phyloP scores from a whole-genome alignment of 2,329 filamentous ascomycete genomes.

The Chrysoporthe austroafricana region DNA sequence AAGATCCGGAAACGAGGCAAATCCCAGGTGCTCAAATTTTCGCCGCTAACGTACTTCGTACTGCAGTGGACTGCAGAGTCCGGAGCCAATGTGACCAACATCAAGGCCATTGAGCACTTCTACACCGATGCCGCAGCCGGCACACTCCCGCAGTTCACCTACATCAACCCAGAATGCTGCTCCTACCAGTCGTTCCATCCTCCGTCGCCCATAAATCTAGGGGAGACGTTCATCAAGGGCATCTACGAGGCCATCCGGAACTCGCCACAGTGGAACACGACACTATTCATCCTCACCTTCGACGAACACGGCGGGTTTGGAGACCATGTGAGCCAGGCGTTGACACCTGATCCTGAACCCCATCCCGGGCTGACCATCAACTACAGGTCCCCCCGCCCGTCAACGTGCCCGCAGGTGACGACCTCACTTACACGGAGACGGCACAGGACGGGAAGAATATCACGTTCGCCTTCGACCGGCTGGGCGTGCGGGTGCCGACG shows the following conservation, averaged over 20 bases:
- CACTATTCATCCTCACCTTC: slow-evolving; percentile 51
- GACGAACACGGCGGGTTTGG: slow-evolving; percentile 53
- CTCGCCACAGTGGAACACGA: slow-evolving; percentile 50
- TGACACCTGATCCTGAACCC: not conserved
- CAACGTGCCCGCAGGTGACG: slow-evolving; percentile 43
- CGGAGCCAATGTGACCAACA: slow-evolving; percentile 21
- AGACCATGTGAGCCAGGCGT: slow-evolving; percentile 41
- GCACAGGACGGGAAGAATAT: slow-evolving; percentile 41
- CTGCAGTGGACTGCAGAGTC: slow-evolving; percentile 27
- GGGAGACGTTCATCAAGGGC: slow-evolving; percentile 49
- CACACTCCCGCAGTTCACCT: slow-evolving; percentile 48
- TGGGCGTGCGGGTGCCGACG: slow-evolving; percentile 49
- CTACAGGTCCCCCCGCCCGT: slow-evolving; percentile 39
- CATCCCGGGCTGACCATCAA: not conserved
- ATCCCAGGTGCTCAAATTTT: too few species aligned
- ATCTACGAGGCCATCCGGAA: slow-evolving; percentile 49
- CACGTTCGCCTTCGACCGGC: slow-evolving; percentile 45
- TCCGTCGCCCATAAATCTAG: slow-evolving; percentile 46
- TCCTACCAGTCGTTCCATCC: slow-evolving; percentile 50
- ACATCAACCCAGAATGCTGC: slow-evolving; percentile 56
- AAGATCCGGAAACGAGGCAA: too few species aligned
- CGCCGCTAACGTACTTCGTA: slow-evolving; percentile 33
- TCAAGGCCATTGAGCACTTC: slow-evolving; percentile 43
- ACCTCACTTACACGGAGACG: slow-evolving; percentile 40
- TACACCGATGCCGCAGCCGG: slow-evolving; percentile 49